A percentile compares a stretch with the other conserved stretches of the same genome.
These are phyloP conservation scores for Cutaneotrichosporon cavernicola DNA, from an alignment of 1,284 basidiomycete species.

Conservation along the genomic window DNA sequence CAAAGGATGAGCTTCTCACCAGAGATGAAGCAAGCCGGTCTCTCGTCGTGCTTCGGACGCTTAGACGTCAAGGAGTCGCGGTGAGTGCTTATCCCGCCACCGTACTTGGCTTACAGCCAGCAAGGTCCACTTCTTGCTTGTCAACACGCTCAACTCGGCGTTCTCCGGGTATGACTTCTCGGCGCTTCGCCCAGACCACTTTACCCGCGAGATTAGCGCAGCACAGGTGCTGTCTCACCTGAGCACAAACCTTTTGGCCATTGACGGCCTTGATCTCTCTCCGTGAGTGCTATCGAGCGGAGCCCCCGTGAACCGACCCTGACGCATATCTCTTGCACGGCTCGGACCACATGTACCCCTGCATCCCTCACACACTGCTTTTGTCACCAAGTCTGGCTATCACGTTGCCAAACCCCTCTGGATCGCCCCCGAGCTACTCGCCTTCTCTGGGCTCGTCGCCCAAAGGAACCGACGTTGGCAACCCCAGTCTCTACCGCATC, in stretches of 20 bases:
- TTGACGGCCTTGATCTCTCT: constrained; percentile 27
- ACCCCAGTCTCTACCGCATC: constrained; percentile 65
- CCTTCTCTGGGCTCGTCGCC: constrained; percentile 17
- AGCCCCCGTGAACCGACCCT: constrained; percentile 17
- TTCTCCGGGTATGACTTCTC: constrained; percentile 98
- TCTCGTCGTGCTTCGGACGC: constrained; percentile 51
- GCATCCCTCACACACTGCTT: neutral
- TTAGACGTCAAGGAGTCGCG: constrained; percentile 52
- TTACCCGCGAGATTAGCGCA: constrained; percentile 75
- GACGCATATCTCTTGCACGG: constrained; percentile 11
- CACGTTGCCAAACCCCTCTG: neutral
- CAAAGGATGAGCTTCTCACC: constrained; percentile 52
- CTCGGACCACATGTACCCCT: constrained; percentile 5
- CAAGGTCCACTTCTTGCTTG: constrained; percentile 66
- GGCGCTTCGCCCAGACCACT: constrained; percentile 85
- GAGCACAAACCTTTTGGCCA: constrained; percentile 35
- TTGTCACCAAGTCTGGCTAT: neutral
- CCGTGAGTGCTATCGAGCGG: constrained; percentile 31
- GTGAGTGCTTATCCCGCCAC: constrained; percentile 29
- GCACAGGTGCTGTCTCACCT: constrained; percentile 47
- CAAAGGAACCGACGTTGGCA: constrained; percentile 19
- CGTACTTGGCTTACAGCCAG: constrained; percentile 22
- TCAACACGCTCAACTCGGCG: constrained; percentile 92
- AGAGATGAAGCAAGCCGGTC: constrained; percentile 51
- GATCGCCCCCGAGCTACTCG: constrained; percentile 7